Evolutionary conservation across 495 filamentous ascomycete species (phyloP).

Genomic region (Thermochaetoides thermophila): DNA sequence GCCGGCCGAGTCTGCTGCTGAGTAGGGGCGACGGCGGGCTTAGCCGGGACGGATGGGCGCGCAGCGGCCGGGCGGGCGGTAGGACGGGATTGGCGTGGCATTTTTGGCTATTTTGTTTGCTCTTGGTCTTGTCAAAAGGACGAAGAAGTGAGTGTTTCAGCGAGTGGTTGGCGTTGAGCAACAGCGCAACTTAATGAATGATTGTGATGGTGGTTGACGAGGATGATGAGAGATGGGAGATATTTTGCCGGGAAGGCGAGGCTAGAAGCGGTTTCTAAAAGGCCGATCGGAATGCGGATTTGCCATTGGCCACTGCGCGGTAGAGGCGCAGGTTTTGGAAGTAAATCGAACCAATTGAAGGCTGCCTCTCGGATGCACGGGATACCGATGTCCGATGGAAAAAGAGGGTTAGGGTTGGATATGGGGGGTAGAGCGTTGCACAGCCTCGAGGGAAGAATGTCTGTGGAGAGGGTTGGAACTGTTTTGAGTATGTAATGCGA

Average conservation of each 20-base stretch:
- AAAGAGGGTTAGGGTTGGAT: slow-evolving; percentile 1
- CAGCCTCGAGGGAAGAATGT: neutral
- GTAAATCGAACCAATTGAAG: slow-evolving; percentile 19
- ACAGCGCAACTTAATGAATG: neutral
- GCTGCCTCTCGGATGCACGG: neutral
- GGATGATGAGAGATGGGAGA: slow-evolving; percentile 1
- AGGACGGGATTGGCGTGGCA: slow-evolving; percentile 67
- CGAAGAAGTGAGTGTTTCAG: no score
- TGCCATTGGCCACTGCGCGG: slow-evolving; percentile 16
- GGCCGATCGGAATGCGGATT: slow-evolving; percentile 8
- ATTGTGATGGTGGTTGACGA: no score
- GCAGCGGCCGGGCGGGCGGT: slow-evolving; percentile 45
- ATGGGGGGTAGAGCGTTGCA: neutral
- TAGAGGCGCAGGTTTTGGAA: slow-evolving; percentile 8
- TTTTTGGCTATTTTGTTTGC: slow-evolving; percentile 23
- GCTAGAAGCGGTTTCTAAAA: no score
- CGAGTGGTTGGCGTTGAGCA: no score
- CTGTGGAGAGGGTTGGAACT: no score
- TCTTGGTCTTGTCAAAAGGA: slow-evolving; percentile 1
- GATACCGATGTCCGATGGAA: neutral
- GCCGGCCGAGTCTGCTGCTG: slow-evolving; percentile 46
- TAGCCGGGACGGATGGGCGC: slow-evolving; percentile 51
- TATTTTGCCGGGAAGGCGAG: slow-evolving; percentile 4
- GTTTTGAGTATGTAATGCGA: no score
- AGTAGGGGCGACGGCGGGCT: slow-evolving; percentile 42